Conservation (phyloP, 2,329 filamentous ascomycete genomes). For the Nemania diffusa region DNA sequence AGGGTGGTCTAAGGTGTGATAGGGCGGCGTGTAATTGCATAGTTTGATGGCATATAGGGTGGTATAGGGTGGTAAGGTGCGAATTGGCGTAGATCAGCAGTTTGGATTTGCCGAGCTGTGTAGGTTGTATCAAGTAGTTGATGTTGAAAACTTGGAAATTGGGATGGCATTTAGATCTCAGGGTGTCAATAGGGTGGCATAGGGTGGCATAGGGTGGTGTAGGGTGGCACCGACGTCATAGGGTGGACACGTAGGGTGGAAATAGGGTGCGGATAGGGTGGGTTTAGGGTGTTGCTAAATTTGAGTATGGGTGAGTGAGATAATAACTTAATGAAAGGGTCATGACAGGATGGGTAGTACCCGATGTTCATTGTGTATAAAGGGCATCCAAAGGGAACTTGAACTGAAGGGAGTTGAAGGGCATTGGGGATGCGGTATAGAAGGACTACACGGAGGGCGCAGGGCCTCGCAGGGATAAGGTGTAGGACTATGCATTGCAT, state of each 20-base stretch:
- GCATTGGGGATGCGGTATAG: neutral
- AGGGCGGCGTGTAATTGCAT: neutral
- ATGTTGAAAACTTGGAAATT: neutral
- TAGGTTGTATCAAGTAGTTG: no score
- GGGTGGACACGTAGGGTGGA: conserved; percentile 11
- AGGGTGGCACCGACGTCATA: conserved; percentile 26
- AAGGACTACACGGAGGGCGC: neutral
- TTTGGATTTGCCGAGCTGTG: neutral
- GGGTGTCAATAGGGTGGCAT: conserved; percentile 1
- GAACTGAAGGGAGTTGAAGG: neutral
- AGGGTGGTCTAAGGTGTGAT: neutral
- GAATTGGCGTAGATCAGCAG: neutral
- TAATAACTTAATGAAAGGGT: conserved; percentile 5
- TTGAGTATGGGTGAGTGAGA: neutral
- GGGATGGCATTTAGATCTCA: neutral
- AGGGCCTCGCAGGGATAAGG: neutral
- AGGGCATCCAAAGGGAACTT: neutral
- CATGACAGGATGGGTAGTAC: neutral
- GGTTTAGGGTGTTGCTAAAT: neutral
- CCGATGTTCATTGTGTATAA: neutral
- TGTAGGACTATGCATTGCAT: conserved; percentile 3
- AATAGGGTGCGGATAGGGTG: conserved; percentile 15
- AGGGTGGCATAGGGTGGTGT: conserved; percentile 6
- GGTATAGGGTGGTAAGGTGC: neutral
- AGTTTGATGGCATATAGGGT: conserved; percentile 1